Evolutionary conservation across 345 rosid species (phyloP), one percentile per base, ranked within the genome.

Genomic region (Ricinus communis): DNA sequence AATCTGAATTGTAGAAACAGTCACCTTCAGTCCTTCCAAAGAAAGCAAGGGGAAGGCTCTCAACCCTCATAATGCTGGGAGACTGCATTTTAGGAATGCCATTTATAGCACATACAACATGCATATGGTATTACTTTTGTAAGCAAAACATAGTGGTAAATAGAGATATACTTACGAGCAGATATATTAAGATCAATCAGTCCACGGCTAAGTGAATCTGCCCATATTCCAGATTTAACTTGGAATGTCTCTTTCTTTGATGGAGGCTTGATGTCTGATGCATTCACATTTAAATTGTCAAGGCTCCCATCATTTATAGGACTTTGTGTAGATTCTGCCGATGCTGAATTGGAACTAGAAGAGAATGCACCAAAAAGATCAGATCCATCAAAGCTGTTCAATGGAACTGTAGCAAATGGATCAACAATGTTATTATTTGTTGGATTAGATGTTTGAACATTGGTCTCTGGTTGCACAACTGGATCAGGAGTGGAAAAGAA

Each of bases 211-310:
- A 96, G 82, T 41, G 99, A 89, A 87, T 96, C 97, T 68, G 97
- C 87, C 99, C 99, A 96, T 71, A 96, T 85, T 77, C 98, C 98
- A 68, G 99, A 96, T 68, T 89, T 93, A 75, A 96, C 91, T 74
- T 85, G 85, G 81, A 96, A 91, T 65, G 68, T 30, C 46, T 85
- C 93, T 78, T 88, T 89, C 87, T 84, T 87, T 66, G 79, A 82
- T 28, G 75, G 66, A 62, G 85, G 77, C 63, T 72, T 82, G 2
- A 89, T 63, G 59, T 76, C 81, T 71, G 79, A 82, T 51, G 83
- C 43, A n/a, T 78, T 84, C 66, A 69, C 79, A 66, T 74, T 80
- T 71, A 77, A 56, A 75, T 79, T 80, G 68, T 82, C 71, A 63
- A 74, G 72, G 78, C 74, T 75, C 28, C 65, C 81, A 54, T 72